phyloP scores from a whole-genome alignment of 352 stramenopile species.

The Salisapilia sapeloensis region DNA sequence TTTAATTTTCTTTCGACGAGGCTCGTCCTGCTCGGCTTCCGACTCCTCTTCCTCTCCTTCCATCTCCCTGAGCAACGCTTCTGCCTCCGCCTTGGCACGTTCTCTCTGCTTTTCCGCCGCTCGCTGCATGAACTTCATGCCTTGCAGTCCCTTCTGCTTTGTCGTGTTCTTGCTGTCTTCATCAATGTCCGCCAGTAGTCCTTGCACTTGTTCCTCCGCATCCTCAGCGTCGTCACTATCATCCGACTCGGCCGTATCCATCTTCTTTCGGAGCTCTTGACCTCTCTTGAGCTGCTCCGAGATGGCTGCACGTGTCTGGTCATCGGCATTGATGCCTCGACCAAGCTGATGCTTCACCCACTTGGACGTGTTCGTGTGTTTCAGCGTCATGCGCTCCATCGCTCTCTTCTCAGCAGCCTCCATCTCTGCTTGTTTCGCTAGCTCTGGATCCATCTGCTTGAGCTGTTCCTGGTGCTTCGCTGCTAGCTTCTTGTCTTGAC shows the following conservation, averaged over 20 bases:
- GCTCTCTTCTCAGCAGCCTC: slow-evolving; percentile 84
- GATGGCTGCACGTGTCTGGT: slow-evolving; percentile 83
- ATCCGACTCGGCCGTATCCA: slow-evolving; percentile 57
- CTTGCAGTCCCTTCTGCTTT: slow-evolving; percentile 77
- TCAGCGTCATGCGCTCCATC: slow-evolving; percentile 93
- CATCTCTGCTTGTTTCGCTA: slow-evolving; percentile 57
- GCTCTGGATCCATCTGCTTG: slow-evolving; percentile 52
- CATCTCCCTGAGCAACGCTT: slow-evolving; percentile 88
- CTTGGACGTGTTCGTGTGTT: slow-evolving; percentile 97
- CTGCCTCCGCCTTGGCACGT: slow-evolving; percentile 82
- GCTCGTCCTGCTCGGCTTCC: slow-evolving; percentile 21
- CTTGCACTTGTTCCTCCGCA: slow-evolving; percentile 48
- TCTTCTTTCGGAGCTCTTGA: slow-evolving; percentile 90
- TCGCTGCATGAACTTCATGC: slow-evolving; percentile 97
- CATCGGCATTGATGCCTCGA: slow-evolving; percentile 81
- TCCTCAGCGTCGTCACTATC: slow-evolving; percentile 31
- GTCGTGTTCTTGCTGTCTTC: slow-evolving; percentile 21
- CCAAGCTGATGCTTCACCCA: slow-evolving; percentile 93
- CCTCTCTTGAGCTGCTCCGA: slow-evolving; percentile 77
- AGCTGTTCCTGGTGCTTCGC: slow-evolving; percentile 76
- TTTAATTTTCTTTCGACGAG: slow-evolving; percentile 12
- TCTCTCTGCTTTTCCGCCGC: slow-evolving; percentile 91
- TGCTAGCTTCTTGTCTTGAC: slow-evolving; percentile 74
- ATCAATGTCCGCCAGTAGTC: slow-evolving; percentile 63
- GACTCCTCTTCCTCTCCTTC: slow-evolving; percentile 60